phyloP scores from a whole-genome alignment of 345 rosid genomes.

The Gossypium ekmanianum region DNA sequence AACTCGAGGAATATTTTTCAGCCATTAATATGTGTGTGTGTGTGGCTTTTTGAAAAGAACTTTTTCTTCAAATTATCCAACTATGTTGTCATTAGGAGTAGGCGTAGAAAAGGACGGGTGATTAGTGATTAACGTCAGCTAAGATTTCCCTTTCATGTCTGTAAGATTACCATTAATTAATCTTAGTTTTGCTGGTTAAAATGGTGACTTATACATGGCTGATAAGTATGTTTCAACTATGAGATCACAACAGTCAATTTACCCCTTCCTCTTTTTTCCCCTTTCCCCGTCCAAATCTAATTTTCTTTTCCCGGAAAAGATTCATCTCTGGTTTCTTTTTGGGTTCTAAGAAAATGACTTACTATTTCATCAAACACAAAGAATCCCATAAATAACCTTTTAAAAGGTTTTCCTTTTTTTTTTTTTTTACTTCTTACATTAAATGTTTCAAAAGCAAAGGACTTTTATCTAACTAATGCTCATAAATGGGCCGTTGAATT shows the following conservation, averaged over 20 bases:
- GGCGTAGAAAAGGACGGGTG: background rate
- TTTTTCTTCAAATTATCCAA: background rate
- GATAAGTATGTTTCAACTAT: background rate
- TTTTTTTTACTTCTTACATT: background rate
- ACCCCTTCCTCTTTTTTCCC: background rate
- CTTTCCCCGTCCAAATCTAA: background rate
- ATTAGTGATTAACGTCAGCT: background rate
- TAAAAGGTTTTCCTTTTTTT: background rate
- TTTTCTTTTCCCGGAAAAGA: background rate
- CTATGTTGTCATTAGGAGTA: background rate
- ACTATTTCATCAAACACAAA: background rate
- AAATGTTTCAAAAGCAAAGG: background rate
- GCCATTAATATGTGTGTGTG: background rate
- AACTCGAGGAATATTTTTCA: background rate
- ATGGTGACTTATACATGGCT: background rate
- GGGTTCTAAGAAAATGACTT: conserved; percentile 7
- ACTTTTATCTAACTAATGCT: background rate
- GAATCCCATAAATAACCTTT: background rate
- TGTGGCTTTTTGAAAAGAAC: background rate
- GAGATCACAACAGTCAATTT: conserved; percentile 7
- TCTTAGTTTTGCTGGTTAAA: background rate
- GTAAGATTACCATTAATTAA: background rate
- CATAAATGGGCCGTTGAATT: conserved; percentile 15
- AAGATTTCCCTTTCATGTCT: background rate
- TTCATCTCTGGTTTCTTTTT: background rate